phyloP scores from a whole-genome alignment of 1,284 basidiomycete genomes.

The Irpex sp. region DNA sequence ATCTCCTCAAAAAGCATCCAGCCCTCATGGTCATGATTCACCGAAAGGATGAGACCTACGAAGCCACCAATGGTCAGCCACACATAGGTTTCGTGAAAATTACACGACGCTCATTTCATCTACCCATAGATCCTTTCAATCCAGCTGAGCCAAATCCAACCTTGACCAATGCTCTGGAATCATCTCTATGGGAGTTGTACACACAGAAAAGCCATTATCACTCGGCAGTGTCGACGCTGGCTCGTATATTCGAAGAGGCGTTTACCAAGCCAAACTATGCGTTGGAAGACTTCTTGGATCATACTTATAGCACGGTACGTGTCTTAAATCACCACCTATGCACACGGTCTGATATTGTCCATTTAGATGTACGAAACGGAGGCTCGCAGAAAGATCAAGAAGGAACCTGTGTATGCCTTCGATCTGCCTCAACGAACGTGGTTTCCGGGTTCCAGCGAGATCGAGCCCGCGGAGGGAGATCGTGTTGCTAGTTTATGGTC shows the following conservation, averaged over 20 bases:
- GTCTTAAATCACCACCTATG: not conserved
- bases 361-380: constrained; percentile 87
- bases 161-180: constrained; percentile 76
- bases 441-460: constrained; percentile 22
- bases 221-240: constrained; percentile 78
- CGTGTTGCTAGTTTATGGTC: constrained; percentile 4
- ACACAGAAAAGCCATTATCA: constrained; percentile 85
- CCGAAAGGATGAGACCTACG: constrained; percentile 45
- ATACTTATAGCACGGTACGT: constrained; percentile 88
- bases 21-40: constrained; percentile 94
- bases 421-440: constrained; percentile 32
- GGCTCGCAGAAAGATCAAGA: constrained; percentile 73
- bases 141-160: constrained; percentile 70
- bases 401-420: constrained; percentile 67
- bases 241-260: constrained; percentile 84
- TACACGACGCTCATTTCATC: not conserved
- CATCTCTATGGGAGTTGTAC: constrained; percentile 90
- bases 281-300: constrained; percentile 97
- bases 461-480: constrained; percentile 5
- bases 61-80: constrained; percentile 35
- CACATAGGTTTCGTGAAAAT: not conserved
- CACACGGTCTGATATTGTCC: not conserved
- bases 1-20: constrained; percentile 91
- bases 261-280: constrained; percentile 91
- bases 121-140: constrained; percentile 68